These are phyloP conservation scores for Kodamaea fungicola DNA, from an alignment of 1,139 yeast genomes.

Conservation along the genomic window DNA sequence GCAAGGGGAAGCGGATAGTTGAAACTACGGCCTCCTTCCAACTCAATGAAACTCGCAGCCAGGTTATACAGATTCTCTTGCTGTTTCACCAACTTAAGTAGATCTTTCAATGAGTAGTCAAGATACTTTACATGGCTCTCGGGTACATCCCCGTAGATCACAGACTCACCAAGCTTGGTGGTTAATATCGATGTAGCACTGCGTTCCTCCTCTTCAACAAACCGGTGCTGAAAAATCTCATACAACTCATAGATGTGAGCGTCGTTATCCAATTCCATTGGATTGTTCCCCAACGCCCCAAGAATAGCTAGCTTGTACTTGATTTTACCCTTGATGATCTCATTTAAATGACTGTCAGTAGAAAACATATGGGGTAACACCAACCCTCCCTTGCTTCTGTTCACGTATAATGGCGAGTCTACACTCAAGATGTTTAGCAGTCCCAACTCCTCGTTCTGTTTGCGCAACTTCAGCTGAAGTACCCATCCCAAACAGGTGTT, in stretches of 20 bases:
- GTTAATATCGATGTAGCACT: constrained; percentile 10
- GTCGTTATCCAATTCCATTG: constrained; percentile 24
- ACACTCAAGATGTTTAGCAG: constrained; percentile 25
- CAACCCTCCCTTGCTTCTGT: constrained; percentile 9
- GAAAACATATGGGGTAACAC: constrained; percentile 17
- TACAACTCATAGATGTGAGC: constrained; percentile 33
- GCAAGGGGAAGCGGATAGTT: constrained; percentile 36
- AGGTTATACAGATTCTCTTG: constrained; percentile 13
- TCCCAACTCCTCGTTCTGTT: constrained; percentile 25
- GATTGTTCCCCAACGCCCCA: constrained; percentile 38
- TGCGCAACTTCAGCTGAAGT: constrained; percentile 24
- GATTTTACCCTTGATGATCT: constrained; percentile 34
- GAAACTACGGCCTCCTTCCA: constrained; percentile 23
- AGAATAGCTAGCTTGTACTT: constrained; percentile 34
- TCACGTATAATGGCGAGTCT: constrained; percentile 23
- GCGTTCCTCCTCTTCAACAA: constrained; percentile 16
- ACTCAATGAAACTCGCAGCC: constrained; percentile 26
- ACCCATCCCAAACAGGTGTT: constrained; percentile 36
- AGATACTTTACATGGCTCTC: constrained; percentile 21
- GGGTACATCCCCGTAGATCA: constrained; percentile 16
- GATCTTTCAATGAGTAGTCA: constrained; percentile 23
- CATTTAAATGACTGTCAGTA: constrained; percentile 29
- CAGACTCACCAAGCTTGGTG: constrained; percentile 6
- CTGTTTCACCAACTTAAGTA: constrained; percentile 20
- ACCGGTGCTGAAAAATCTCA: constrained; percentile 29